Evolutionary conservation across 129 eudicot genomes (phyloP), one percentile per base, ranked within the genome.

Genomic region (Centrapalus pauciflorus): DNA sequence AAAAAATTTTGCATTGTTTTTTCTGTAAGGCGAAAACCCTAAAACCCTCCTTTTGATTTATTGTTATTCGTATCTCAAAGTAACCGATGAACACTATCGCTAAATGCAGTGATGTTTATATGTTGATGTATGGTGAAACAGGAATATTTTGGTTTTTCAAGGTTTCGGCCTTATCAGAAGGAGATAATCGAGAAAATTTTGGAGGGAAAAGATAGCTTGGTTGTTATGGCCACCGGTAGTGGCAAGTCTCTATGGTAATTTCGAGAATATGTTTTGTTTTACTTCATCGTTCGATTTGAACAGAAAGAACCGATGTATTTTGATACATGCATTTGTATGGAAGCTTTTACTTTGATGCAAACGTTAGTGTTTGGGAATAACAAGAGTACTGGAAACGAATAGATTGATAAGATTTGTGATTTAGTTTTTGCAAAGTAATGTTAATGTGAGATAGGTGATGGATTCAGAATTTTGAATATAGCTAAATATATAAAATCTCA

Each of bases 171-270:
- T 5, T 81, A 91, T 45, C 97, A 91, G 66, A 81, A 77, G 75
- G 94, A 91, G 72, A 83, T 91, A 13, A 81, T 87, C 24, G 77
- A 87, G 70, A 71, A 79, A 35, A 77, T 91, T 67, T 51, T 87
- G 73, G 82, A 75, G 17, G 96, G 94, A 72, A 87, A 43, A 60
- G 97, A 91, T 76, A 78, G 90, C 68, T 72, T 91, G 64, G 97
- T 87, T 25, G 94, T 91, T 23, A 91, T 91, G 97, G 96, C 97
- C 73, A 91, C 97, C 19, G 97, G 97, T 9, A 85, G 97, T 72
- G 97, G 97, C 85, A 91, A 91, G 62, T 91, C 97, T 1, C 32
- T 91, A 67, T 91, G 97, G 97, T 91, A 76, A 51, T 7, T 24
- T 46, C 29, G 10, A 32, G 10, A 33, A 2, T 65, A 19, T 41